Percentiles rank a stretch among this genome's conserved stretches.
Evolutionary conservation across 257 asterid genomes (phyloP).

Genomic region (Euphrasia confusa): DNA sequence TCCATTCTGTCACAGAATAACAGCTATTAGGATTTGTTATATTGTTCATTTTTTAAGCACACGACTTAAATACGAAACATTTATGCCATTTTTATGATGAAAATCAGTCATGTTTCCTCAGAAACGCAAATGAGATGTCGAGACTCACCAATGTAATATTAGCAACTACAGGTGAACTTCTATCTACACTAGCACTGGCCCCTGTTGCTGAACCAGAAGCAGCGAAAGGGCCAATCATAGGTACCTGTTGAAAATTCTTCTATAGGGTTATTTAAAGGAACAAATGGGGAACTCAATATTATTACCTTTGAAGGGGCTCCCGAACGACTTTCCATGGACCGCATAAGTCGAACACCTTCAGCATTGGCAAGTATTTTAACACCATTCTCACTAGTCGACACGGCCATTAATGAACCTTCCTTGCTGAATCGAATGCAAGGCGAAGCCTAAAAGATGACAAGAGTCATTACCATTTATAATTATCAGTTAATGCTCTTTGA

Average conservation of each 20-base stretch:
- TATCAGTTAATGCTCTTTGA: conserved; percentile 12
- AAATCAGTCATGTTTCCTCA: conserved; percentile 9
- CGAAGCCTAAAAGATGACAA: conserved; percentile 45
- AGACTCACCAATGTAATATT: conserved; percentile 35
- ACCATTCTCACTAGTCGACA: conserved; percentile 58
- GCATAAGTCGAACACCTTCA: conserved; percentile 39
- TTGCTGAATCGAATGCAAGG: conserved; percentile 62
- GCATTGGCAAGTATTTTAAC: conserved; percentile 55
- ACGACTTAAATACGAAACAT: not conserved
- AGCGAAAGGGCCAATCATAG: conserved; percentile 33
- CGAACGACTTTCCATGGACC: conserved; percentile 33
- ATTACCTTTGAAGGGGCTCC: conserved; percentile 44
- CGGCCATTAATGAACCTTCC: conserved; percentile 63
- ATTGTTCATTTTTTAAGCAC: not conserved
- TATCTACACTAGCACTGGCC: conserved; percentile 32
- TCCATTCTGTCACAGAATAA: conserved; percentile 37
- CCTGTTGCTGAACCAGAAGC: conserved; percentile 47
- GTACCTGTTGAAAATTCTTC: conserved; percentile 30
- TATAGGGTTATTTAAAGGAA: not conserved
- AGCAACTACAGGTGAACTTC: conserved; percentile 34
- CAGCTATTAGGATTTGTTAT: conserved; percentile 19
- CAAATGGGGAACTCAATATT: not conserved
- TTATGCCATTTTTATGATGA: not conserved
- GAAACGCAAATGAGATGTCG: conserved; percentile 6
- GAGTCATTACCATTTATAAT: conserved; percentile 12